phyloP scores from a whole-genome alignment of 768 basidiomycete species.

The Lactifluus piperatus region DNA sequence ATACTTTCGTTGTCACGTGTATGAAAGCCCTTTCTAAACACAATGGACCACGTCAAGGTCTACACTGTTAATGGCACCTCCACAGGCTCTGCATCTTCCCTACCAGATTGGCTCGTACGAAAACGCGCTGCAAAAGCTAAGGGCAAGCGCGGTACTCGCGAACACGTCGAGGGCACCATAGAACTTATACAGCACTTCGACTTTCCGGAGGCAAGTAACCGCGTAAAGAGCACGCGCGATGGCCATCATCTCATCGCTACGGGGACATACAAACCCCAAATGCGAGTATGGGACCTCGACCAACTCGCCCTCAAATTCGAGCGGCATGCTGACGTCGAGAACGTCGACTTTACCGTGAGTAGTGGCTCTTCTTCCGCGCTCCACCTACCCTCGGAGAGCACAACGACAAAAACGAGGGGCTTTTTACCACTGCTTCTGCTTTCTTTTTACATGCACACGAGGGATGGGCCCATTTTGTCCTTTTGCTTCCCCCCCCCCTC shows the following conservation, averaged over 20 bases:
- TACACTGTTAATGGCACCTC: slow-evolving; percentile 95
- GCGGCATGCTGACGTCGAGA: slow-evolving; percentile 91
- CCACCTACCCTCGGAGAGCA: not conserved
- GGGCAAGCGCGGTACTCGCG: slow-evolving; percentile 51
- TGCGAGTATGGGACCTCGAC: slow-evolving; percentile 91
- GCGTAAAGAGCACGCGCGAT: slow-evolving; percentile 83
- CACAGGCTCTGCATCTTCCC: slow-evolving; percentile 77
- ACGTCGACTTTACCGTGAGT: slow-evolving; percentile 94
- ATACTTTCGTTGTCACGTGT: not conserved
- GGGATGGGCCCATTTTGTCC: not conserved
- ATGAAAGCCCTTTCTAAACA: too few species aligned
- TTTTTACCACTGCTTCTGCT: not conserved
- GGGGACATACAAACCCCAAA: slow-evolving; percentile 96
- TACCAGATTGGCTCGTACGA: slow-evolving; percentile 89
- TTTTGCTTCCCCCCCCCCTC: not conserved
- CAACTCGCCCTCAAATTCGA: slow-evolving; percentile 93
- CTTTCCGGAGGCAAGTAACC: slow-evolving; percentile 93
- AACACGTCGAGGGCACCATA: slow-evolving; percentile 75
- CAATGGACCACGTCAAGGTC: slow-evolving; percentile 62
- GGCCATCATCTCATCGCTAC: slow-evolving; percentile 91
- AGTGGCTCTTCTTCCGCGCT: slow-evolving; percentile 33
- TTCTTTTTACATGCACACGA: not conserved
- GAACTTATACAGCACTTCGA: slow-evolving; percentile 95
- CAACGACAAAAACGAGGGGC: not conserved
- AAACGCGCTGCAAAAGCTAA: slow-evolving; percentile 59